Base-by-base conservation (phyloP, 2,329 filamentous ascomycete species). In the Simplicillium aogashimaense region DNA sequence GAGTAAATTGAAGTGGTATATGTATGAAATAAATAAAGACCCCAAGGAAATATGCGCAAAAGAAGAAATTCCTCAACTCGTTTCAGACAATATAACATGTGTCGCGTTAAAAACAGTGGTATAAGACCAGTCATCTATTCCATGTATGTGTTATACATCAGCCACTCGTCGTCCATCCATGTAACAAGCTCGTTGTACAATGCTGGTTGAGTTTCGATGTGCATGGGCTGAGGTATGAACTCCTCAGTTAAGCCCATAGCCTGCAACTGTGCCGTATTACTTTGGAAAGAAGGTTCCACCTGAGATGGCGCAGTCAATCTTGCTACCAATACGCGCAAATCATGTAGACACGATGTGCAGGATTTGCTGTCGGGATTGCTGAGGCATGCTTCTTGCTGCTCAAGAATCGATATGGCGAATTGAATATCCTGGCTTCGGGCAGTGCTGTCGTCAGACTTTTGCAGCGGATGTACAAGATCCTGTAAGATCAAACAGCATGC, bases 401-500 rank as follows among this genome's bases (percentile, higher is more conserved):
- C 55, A 39, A 71, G 66, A n/a, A 60, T 53, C 10, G 58, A 51
- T 36, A 64, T 59, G 34, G 63, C 66, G 43, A 65, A 68, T 2
- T 53, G 48, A 15, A 72, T 56, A 32, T 63, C 60, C 35, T 51
- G 35, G 44, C 43, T 39, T 56, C 57, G 29, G 43, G 51, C 38
- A 47, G 53, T 36, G 16, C 44, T 43, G 28, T 48, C 43, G 14
- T 48, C 29, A 20, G 38, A 35, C 17, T 49, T 46, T 10, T 55
- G 45, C 25, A 59, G 54, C 16, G 57, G 52, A 32, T 58, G 58
- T 3, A 69, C 54, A 17, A 72, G 57, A 43, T 65, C 60, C 43
- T 66, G 60, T 39, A 74, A 57, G 40, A 70, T 60, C 28, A 74
- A 57, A 14, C 70, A 59, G 30, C 70, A 58, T 41, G 67, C 65